These are phyloP conservation scores for Rosa rugosa DNA, from an alignment of 306 rosid species.

Conservation along the genomic window DNA sequence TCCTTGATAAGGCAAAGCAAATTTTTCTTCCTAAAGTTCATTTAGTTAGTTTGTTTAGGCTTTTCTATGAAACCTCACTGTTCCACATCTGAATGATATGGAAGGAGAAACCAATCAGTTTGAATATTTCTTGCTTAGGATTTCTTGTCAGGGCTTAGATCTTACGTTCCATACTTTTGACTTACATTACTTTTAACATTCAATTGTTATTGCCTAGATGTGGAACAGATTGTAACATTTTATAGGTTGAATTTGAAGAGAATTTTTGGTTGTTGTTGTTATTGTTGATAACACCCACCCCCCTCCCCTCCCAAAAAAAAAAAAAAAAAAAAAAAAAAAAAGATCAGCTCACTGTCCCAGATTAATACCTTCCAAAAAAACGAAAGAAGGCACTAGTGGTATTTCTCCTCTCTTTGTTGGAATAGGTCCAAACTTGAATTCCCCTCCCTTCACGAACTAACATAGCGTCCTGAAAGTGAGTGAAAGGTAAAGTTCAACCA, in stretches of 20 bases:
- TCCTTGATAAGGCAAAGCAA: background rate
- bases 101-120: background rate
- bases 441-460: background rate
- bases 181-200: background rate
- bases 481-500: no score
- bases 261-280: background rate
- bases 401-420: no score
- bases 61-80: background rate
- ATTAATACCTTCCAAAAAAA: no score
- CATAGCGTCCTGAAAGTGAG: background rate
- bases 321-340: no score
- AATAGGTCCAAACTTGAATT: background rate
- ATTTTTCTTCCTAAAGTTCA: background rate
- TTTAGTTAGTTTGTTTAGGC: background rate
- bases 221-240: background rate
- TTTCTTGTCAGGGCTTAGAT: background rate
- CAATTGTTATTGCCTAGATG: background rate
- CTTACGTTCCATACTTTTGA: background rate
- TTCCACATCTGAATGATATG: background rate
- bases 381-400: no score
- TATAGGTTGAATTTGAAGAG: background rate
- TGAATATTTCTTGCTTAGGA: background rate
- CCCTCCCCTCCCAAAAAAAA: no score
- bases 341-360: no score
- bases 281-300: no score